These are phyloP conservation scores for Dalbergia cochinchinensis DNA, from an alignment of 306 rosid species.

Conservation along the genomic window DNA sequence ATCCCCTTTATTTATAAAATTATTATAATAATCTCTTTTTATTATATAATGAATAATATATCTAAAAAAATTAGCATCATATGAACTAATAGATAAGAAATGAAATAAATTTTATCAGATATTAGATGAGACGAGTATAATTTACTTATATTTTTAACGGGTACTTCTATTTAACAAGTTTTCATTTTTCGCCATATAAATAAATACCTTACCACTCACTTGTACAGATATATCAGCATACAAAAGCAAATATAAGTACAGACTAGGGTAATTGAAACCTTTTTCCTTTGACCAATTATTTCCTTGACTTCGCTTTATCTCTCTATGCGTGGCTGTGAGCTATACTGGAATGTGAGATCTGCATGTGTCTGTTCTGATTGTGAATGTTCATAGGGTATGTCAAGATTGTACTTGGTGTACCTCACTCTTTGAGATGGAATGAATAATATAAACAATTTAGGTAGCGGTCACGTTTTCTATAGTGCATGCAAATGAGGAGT, in stretches of 20 bases:
- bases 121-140: fast-evolving
- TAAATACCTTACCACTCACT: too few species aligned
- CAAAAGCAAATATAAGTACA: too few species aligned
- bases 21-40: too few species aligned
- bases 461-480: neutral
- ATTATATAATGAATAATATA: too few species aligned
- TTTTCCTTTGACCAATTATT: slow-evolving; percentile 11
- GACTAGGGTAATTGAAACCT: neutral
- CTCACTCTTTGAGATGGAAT: slow-evolving; percentile 34
- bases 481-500: neutral
- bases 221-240: too few species aligned
- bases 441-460: slow-evolving; percentile 32
- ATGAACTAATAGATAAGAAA: too few species aligned
- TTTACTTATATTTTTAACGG: too few species aligned
- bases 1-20: too few species aligned
- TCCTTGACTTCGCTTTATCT: neutral
- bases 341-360: slow-evolving; percentile 26
- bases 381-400: slow-evolving; percentile 29
- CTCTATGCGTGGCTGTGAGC: slow-evolving; percentile 6
- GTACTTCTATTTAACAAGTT: too few species aligned
- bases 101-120: too few species aligned
- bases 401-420: slow-evolving; percentile 58
- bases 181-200: too few species aligned
- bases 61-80: too few species aligned
- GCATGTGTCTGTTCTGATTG: slow-evolving; percentile 35